Evolutionary conservation across 208 protist species (phyloP).

Genomic region (Leishmania martiniquensis): DNA sequence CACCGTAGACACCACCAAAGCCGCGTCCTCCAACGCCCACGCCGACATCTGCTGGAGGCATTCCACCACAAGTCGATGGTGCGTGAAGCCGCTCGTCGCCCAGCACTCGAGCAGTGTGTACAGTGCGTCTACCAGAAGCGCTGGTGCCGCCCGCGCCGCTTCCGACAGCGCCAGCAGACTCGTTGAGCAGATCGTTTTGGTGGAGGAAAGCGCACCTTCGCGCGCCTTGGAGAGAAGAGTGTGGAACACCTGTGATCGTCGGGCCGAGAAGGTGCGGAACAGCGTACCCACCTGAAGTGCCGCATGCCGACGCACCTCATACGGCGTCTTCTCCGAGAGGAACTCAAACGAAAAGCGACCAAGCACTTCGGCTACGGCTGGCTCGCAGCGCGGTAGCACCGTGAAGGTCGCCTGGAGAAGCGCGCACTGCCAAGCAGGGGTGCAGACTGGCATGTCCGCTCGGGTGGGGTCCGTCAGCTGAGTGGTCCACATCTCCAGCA

Average conservation of each 20-base stretch:
- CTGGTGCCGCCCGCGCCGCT: slow-evolving; percentile 52
- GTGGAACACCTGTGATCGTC: slow-evolving; percentile 47
- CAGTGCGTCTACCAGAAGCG: slow-evolving; percentile 52
- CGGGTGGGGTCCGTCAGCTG: slow-evolving; percentile 29
- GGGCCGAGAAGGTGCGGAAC: slow-evolving; percentile 50
- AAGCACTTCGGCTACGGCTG: slow-evolving; percentile 50
- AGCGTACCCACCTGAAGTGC: slow-evolving; percentile 55
- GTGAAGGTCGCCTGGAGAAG: slow-evolving; percentile 30
- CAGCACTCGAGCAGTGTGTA: slow-evolving; percentile 82
- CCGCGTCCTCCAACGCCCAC: slow-evolving; percentile 8
- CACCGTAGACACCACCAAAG: background rate
- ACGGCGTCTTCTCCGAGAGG: slow-evolving; percentile 45
- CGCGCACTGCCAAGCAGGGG: slow-evolving; percentile 28
- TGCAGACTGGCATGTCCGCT: slow-evolving; percentile 33
- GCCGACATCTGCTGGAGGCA: slow-evolving; percentile 53
- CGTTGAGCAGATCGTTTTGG: slow-evolving; percentile 51
- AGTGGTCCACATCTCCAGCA: slow-evolving; percentile 30
- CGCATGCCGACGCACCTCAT: slow-evolving; percentile 55
- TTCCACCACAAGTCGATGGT: slow-evolving; percentile 48
- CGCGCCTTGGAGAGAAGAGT: slow-evolving; percentile 59
- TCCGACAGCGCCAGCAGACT: slow-evolving; percentile 71
- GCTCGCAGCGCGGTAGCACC: slow-evolving; percentile 46
- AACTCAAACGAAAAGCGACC: slow-evolving; percentile 73
- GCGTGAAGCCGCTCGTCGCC: slow-evolving; percentile 64
- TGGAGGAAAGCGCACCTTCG: slow-evolving; percentile 55